Percentiles rank a stretch among this genome's conserved stretches.
These are phyloP conservation scores for Chrysoporthe cubensis DNA, from an alignment of 2,329 filamentous ascomycete species.

Conservation along the genomic window DNA sequence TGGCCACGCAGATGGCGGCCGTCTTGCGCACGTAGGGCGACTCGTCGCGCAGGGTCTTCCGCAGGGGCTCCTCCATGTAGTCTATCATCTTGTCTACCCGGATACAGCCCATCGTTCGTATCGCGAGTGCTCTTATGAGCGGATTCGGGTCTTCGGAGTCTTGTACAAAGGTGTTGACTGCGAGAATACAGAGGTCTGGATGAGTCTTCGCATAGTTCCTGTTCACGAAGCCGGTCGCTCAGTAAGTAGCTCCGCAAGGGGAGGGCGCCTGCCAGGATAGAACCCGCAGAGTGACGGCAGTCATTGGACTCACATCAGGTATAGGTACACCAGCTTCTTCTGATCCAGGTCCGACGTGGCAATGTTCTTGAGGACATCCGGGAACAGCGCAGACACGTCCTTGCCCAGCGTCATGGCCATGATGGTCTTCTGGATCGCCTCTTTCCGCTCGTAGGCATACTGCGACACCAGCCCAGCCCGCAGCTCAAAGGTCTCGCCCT, in stretches of 20 bases:
- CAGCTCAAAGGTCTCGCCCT: constrained; percentile 98
- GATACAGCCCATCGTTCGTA: constrained; percentile 98
- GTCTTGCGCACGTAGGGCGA: constrained; percentile 99
- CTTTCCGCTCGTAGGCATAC: constrained; percentile 98
- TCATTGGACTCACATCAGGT: constrained; percentile 76
- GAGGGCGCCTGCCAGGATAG: constrained; percentile 10
- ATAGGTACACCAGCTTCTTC: constrained; percentile 99
- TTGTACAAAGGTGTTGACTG: constrained; percentile 98
- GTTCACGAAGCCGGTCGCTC: constrained; percentile 21
- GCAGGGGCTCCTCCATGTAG: constrained; percentile 97
- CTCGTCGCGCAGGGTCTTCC: constrained; percentile 95
- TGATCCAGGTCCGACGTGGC: constrained; percentile 93
- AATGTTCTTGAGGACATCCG: constrained; percentile 98
- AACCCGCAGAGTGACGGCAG: background rate
- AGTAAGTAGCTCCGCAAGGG: constrained; percentile 27
- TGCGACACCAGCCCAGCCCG: constrained; percentile 94
- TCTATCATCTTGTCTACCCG: constrained; percentile 99
- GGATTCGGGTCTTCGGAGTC: constrained; percentile 99
- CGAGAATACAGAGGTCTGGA: constrained; percentile 96
- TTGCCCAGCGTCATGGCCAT: constrained; percentile 99
- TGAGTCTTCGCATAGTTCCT: constrained; percentile 99
- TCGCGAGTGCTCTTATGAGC: constrained; percentile 89
- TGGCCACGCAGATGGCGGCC: constrained; percentile 95
- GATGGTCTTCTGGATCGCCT: constrained; percentile 99
- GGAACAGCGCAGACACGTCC: constrained; percentile 95